phyloP scores from a whole-genome alignment of 2,329 filamentous ascomycete genomes.

The Ophiostoma himal-ulmi region DNA sequence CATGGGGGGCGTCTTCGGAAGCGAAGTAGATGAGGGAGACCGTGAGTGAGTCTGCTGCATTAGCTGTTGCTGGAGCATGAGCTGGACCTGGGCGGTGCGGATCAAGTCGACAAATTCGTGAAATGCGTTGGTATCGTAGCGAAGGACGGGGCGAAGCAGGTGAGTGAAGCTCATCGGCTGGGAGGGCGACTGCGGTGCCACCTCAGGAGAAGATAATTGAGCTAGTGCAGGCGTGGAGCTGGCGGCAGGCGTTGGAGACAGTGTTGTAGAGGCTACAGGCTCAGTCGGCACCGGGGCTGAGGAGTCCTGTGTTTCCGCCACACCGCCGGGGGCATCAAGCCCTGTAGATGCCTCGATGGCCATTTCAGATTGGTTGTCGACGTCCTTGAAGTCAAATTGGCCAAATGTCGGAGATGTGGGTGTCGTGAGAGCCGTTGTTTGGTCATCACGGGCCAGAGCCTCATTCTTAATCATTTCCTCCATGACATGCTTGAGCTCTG shows the following conservation, averaged over 20 bases:
- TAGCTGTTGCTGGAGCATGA: conserved; percentile 34
- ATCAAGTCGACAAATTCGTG: conserved; percentile 80
- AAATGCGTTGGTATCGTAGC: conserved; percentile 73
- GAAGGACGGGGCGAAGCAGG: conserved; percentile 74
- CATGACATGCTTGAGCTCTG: conserved; percentile 87
- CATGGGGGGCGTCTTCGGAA: conserved; percentile 37
- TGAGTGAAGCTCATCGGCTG: conserved; percentile 71
- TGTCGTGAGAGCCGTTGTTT: conserved; percentile 61
- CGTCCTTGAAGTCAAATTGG: conserved; percentile 56
- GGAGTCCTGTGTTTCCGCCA: conserved; percentile 19
- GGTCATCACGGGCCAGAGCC: conserved; percentile 49
- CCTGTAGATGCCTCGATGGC: neutral
- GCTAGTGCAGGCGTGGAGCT: neutral
- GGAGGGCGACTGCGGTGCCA: conserved; percentile 40
- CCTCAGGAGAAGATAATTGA: conserved; percentile 4
- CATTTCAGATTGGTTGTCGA: conserved; percentile 29
- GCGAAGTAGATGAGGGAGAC: conserved; percentile 48
- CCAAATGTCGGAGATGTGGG: conserved; percentile 75
- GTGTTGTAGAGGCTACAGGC: neutral
- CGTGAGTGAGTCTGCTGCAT: conserved; percentile 54
- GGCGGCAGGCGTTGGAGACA: neutral
- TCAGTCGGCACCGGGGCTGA: neutral
- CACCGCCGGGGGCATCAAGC: neutral
- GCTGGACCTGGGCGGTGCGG: conserved; percentile 46
- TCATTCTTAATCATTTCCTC: conserved; percentile 70